Conservation (phyloP, 345 rosid species). For the Microthlaspi erraticum region DNA sequence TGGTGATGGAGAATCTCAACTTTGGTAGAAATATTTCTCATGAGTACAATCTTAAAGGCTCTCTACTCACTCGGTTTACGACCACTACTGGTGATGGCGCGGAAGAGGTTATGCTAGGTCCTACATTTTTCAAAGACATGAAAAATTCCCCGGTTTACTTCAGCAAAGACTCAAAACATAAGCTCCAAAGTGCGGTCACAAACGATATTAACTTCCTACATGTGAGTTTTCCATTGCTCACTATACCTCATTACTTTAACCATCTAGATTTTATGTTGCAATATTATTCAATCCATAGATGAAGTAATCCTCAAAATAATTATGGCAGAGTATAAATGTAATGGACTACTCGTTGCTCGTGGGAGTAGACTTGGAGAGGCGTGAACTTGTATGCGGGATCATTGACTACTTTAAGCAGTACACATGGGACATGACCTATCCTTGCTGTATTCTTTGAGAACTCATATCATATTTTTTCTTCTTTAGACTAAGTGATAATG, state of each 20-base stretch:
- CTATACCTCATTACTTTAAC: background rate
- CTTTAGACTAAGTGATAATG: background rate
- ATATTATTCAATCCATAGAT: background rate
- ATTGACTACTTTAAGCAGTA: conserved; percentile 83
- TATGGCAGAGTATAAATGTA: conserved; percentile 67
- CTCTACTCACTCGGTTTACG: conserved; percentile 56
- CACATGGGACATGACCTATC: conserved; percentile 65
- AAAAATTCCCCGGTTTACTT: conserved; percentile 70
- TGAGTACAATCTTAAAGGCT: conserved; percentile 83
- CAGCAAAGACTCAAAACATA: conserved; percentile 61
- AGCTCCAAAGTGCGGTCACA: conserved; percentile 72
- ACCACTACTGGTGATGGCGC: conserved; percentile 47
- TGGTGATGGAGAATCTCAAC: conserved; percentile 91
- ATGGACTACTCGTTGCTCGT: conserved; percentile 86
- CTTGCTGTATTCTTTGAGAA: background rate
- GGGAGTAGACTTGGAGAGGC: conserved; percentile 62
- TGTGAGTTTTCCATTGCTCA: conserved; percentile 53
- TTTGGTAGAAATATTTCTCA: conserved; percentile 63
- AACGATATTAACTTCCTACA: conserved; percentile 77
- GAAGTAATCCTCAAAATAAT: background rate
- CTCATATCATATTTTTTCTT: background rate
- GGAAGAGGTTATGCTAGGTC: conserved; percentile 76
- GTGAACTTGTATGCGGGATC: conserved; percentile 78
- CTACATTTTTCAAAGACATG: conserved; percentile 82
- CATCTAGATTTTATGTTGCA: background rate